phyloP scores from a whole-genome alignment of 176 grass and related monocot species.

The Rhynchospora breviuscula region DNA sequence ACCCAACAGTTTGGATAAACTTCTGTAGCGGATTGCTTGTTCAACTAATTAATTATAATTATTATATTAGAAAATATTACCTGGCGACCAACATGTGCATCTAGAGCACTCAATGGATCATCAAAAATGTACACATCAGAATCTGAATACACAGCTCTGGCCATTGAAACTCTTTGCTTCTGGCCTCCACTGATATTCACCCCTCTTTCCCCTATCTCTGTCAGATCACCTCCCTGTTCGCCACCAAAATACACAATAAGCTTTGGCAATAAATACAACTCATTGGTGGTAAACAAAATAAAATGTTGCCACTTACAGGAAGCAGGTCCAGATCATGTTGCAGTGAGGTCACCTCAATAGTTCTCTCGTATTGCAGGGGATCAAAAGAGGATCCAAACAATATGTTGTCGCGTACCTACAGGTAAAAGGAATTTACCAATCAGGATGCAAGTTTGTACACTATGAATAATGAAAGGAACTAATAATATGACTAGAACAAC shows the following conservation, averaged over 20 bases:
- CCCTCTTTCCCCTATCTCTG: conserved; percentile 99
- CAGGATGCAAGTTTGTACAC: neutral
- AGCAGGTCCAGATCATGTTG: conserved; percentile 83
- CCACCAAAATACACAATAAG: conserved; percentile 10
- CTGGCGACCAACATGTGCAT: conserved; percentile 99
- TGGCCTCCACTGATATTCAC: conserved; percentile 98
- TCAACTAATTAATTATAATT: neutral
- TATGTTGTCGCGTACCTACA: conserved; percentile 94
- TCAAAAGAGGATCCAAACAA: conserved; percentile 91
- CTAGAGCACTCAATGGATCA: conserved; percentile 95
- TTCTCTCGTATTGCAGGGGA: conserved; percentile 53
- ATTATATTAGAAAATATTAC: conserved; percentile 38
- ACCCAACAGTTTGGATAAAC: neutral
- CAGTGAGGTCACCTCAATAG: conserved; percentile 73
- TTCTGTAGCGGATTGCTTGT: neutral
- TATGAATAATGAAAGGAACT: neutral
- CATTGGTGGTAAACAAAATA: neutral
- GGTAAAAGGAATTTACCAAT: conserved; percentile 11
- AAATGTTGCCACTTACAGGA: conserved; percentile 47
- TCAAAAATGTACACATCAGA: conserved; percentile 99
- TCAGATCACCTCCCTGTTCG: conserved; percentile 84
- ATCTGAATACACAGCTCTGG: conserved; percentile 96
- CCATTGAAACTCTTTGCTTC: conserved; percentile 99
- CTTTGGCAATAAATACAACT: neutral
- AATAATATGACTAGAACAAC: neutral